phyloP scores from a whole-genome alignment of 805 yeast genomes.

The Wilhelminamyces savonicus region DNA sequence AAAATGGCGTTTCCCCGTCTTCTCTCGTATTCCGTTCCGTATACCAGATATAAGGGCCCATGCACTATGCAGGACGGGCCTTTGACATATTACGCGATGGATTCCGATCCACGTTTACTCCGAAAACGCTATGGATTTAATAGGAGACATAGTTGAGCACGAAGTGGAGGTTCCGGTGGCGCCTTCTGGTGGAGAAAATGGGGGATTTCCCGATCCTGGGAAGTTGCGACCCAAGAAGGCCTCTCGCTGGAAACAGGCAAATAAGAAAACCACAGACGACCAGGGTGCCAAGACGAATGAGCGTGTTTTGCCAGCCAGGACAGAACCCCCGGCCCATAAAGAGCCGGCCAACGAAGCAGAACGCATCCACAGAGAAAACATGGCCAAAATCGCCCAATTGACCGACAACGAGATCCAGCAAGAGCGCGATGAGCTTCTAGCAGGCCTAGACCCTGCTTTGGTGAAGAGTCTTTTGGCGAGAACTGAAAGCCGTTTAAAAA shows the following conservation, averaged over 20 bases:
- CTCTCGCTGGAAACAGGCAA: constrained; percentile 45
- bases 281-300: constrained; percentile 15
- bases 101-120: too few species aligned
- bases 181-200: constrained; percentile 16
- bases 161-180: constrained; percentile 34
- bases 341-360: constrained; percentile 45
- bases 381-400: constrained; percentile 56
- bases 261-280: constrained; percentile 18
- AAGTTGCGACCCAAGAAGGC: constrained; percentile 26
- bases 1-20: too few species aligned
- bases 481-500: constrained; percentile 42
- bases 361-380: constrained; percentile 70
- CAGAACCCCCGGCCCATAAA: constrained; percentile 1
- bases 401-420: constrained; percentile 54
- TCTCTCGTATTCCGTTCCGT: too few species aligned
- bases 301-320: constrained; percentile 15
- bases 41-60: too few species aligned
- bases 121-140: constrained; percentile 57
- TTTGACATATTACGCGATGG: too few species aligned
- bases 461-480: constrained; percentile 52
- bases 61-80: too few species aligned
- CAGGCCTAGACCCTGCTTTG: constrained; percentile 63
- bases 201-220: constrained; percentile 31
- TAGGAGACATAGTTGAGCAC: constrained; percentile 70
- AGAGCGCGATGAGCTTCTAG: constrained; percentile 62